Evolutionary conservation across 2,329 filamentous ascomycete species (phyloP).

Genomic region (Pestalotiopsis sp.): DNA sequence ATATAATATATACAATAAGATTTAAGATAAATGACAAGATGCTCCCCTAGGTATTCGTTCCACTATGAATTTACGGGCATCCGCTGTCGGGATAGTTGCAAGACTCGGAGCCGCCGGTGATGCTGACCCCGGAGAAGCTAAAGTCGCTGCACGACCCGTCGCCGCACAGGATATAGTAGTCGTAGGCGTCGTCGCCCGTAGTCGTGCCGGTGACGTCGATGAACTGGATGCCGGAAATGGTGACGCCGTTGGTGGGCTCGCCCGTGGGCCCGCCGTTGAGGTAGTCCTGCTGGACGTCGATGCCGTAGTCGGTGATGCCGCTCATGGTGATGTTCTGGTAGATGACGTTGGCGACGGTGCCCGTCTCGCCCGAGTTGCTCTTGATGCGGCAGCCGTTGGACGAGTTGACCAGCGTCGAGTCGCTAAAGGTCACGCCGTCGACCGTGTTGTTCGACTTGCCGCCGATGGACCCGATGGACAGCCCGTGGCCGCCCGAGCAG

Average conservation of each 20-base stretch:
- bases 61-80: not conserved
- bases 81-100: conserved; percentile 11
- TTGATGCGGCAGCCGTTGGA: conserved; percentile 62
- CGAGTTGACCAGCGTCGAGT: conserved; percentile 51
- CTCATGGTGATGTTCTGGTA: conserved; percentile 55
- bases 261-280: conserved; percentile 34
- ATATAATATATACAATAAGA: not conserved
- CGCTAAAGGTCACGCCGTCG: conserved; percentile 50
- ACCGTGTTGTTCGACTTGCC: conserved; percentile 59
- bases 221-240: conserved; percentile 40
- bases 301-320: conserved; percentile 53
- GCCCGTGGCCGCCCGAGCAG: conserved; percentile 56
- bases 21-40: not conserved
- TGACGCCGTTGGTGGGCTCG: conserved; percentile 45
- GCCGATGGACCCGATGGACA: conserved; percentile 62
- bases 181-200: conserved; percentile 16
- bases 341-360: conserved; percentile 52
- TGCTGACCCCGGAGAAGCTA: conserved; percentile 9
- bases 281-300: conserved; percentile 63
- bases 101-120: conserved; percentile 6
- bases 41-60: not conserved
- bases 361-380: conserved; percentile 52
- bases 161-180: conserved; percentile 36
- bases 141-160: conserved; percentile 28
- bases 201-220: conserved; percentile 23